Evolutionary conservation across 768 basidiomycete species (phyloP), one percentile per base, ranked within the genome.

Genomic region (Suillus luteus): DNA sequence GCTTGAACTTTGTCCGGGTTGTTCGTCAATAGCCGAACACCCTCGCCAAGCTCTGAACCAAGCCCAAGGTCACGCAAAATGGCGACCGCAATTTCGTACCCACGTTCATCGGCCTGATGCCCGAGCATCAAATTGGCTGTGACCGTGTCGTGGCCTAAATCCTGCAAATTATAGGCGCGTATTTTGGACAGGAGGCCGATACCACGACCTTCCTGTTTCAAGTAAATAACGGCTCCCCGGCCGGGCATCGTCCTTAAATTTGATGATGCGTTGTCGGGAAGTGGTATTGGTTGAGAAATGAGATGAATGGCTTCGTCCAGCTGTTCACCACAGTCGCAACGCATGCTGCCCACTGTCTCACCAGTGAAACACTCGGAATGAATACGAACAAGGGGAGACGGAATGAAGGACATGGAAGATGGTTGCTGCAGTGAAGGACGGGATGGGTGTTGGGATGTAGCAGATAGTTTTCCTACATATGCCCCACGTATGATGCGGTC

Each of bases 361-460:
- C 97, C 97, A 0, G 97, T 99, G 78, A 95, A 99, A 75, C 97
- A 99, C 75, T 99, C 97, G 35, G 95, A 97, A 77, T 99, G 97
- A 59, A 99, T 94, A 44, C 97, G 89, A 51, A 99, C 88, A 59
- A 99, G 85, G 0, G 97, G 95, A 0, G 89, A 77, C 1, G 91
- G 91, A 41, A 89, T 73, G 49, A 72, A 69, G 27, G 61, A 12
- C 11, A 60, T 55, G 38, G 43, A 37, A 44, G 60, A 59, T 33
- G 67, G 65, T 61, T 66, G 65, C 52, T 62, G 59, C 38, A 62
- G 61, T 64, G 73, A 55, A n/a, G 77, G 71, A 59, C 72, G 73
- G 12, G 85, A 86, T 4, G 82, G 75, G 35, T 73, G 72, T 59
- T 78, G 82, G 0, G 85, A 82, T 1, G 81, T 79, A 5, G 86